Evolutionary conservation across 1,284 basidiomycete genomes (phyloP).

Genomic region (Bondarzewia mesenterica): DNA sequence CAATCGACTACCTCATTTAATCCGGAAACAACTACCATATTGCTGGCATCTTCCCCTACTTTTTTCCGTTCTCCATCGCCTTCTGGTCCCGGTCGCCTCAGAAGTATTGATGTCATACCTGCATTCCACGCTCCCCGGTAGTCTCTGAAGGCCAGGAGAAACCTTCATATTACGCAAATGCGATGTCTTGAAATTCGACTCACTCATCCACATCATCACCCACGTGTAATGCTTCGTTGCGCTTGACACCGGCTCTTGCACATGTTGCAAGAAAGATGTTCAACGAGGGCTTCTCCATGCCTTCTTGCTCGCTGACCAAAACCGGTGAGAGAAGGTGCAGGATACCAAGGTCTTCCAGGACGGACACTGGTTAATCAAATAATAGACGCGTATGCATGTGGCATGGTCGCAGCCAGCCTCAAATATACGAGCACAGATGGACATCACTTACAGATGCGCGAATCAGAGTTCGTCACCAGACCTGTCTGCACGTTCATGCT

Average conservation of each 20-base stretch:
- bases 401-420: no score
- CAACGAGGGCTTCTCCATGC: slow-evolving; percentile 56
- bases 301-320: slow-evolving; percentile 56
- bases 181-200: slow-evolving; percentile 14
- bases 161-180: background rate
- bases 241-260: slow-evolving; percentile 19
- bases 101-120: slow-evolving; percentile 51
- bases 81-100: slow-evolving; percentile 41
- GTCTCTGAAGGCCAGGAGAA: slow-evolving; percentile 36
- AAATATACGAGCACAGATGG: no score
- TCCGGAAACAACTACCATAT: slow-evolving; percentile 31
- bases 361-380: slow-evolving; percentile 26
- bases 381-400: no score
- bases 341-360: slow-evolving; percentile 52
- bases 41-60: slow-evolving; percentile 28
- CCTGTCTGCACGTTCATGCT: slow-evolving; percentile 42
- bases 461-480: slow-evolving; percentile 64
- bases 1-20: slow-evolving; percentile 33
- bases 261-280: slow-evolving; percentile 48
- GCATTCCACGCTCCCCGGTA: slow-evolving; percentile 54
- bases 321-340: slow-evolving; percentile 40
- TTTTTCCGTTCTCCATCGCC: slow-evolving; percentile 42
- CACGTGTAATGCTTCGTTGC: slow-evolving; percentile 51
- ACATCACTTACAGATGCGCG: slow-evolving; percentile 59
- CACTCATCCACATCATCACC: slow-evolving; percentile 66